A percentile compares a stretch with the other conserved stretches of the same genome.
Conservation (phyloP, 306 rosid species). For the Acmispon strigosus region DNA sequence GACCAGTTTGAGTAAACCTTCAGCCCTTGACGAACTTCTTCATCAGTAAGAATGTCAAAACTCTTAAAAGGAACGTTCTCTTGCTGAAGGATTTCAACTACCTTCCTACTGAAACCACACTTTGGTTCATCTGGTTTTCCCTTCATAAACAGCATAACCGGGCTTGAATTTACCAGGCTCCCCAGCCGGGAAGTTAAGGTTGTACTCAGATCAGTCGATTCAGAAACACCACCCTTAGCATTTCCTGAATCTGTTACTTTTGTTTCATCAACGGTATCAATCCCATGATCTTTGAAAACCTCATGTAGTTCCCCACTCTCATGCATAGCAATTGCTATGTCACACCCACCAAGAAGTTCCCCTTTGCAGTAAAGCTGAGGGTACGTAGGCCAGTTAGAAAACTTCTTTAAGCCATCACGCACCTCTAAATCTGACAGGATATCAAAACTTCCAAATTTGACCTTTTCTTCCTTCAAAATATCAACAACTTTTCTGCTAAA, state of each 20-base stretch:
- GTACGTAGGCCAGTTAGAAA: slow-evolving; percentile 89
- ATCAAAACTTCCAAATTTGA: slow-evolving; percentile 80
- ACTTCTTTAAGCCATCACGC: slow-evolving; percentile 80
- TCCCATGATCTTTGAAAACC: slow-evolving; percentile 75
- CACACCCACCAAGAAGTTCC: slow-evolving; percentile 91
- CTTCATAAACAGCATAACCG: slow-evolving; percentile 83
- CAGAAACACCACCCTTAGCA: slow-evolving; percentile 52
- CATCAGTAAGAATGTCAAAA: slow-evolving; percentile 82
- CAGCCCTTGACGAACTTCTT: slow-evolving; percentile 83
- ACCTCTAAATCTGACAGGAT: slow-evolving; percentile 64
- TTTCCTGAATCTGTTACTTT: slow-evolving; percentile 40
- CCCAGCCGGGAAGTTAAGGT: slow-evolving; percentile 49
- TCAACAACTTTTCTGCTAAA: slow-evolving; percentile 77
- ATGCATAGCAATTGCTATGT: slow-evolving; percentile 82
- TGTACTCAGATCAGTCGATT: slow-evolving; percentile 56
- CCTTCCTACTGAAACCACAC: slow-evolving; percentile 94
- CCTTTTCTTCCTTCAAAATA: slow-evolving; percentile 68
- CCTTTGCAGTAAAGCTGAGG: slow-evolving; percentile 96
- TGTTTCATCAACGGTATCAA: slow-evolving; percentile 31
- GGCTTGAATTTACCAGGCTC: slow-evolving; percentile 57
- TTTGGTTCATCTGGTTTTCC: slow-evolving; percentile 86
- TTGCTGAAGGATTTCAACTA: slow-evolving; percentile 78
- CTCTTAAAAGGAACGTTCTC: slow-evolving; percentile 68
- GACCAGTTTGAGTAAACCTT: slow-evolving; percentile 96
- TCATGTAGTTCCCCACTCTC: slow-evolving; percentile 78